Conservation (phyloP, 106 monocot species). For the Dendrobium officinale region DNA sequence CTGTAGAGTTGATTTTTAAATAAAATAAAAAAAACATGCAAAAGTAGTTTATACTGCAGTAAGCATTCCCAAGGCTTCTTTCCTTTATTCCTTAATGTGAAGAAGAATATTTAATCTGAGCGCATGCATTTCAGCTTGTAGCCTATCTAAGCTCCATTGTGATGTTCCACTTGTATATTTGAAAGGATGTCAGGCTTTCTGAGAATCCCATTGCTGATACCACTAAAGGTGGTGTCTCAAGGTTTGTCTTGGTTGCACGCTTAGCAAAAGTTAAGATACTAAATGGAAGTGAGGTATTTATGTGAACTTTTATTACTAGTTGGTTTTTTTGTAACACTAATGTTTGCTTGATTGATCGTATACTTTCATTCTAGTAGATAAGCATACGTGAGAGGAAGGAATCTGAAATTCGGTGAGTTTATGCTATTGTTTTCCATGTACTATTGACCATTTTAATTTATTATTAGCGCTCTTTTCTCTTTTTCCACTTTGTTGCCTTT, state of each 20-base stretch:
- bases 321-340: background rate
- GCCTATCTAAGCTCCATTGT: background rate
- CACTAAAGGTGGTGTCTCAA: slow-evolving; percentile 67
- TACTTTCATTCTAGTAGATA: slow-evolving; percentile 34
- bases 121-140: background rate
- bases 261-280: slow-evolving; percentile 72
- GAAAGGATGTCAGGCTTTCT: slow-evolving; percentile 95
- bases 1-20: background rate
- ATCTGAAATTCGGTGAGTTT: slow-evolving; percentile 88
- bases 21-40: background rate
- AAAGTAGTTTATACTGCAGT: too few relatives aligned
- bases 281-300: slow-evolving; percentile 91
- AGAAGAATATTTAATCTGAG: background rate
- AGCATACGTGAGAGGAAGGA: slow-evolving; percentile 76
- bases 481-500: slow-evolving; percentile 3
- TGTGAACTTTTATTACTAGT: background rate
- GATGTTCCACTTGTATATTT: slow-evolving; percentile 13
- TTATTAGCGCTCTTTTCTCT: background rate
- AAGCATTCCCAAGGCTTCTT: background rate
- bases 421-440: slow-evolving; percentile 7
- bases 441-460: background rate
- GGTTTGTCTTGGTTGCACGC: slow-evolving; percentile 82
- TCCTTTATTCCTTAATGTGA: background rate
- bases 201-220: slow-evolving; percentile 86
- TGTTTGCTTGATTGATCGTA: slow-evolving; percentile 7